Conservation (phyloP, 2,329 filamentous ascomycete genomes). For the Xylariaceae sp. region DNA sequence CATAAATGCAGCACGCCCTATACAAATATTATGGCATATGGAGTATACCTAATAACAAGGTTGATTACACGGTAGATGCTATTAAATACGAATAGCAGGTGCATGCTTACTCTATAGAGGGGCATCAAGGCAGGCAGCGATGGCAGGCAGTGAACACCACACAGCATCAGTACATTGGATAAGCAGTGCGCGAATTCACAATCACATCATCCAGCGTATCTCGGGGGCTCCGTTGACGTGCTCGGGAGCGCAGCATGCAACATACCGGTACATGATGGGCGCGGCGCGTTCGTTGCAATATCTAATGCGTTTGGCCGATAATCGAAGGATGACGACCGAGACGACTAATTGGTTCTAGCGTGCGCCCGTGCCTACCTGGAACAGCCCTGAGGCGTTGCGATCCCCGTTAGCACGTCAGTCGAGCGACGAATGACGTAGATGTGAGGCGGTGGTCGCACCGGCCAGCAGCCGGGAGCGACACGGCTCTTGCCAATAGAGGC, state of each 20-base stretch:
- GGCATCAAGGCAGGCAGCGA: neutral
- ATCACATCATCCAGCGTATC: constrained; percentile 4
- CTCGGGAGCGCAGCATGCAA: neutral
- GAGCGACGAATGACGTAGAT: neutral
- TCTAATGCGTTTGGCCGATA: neutral
- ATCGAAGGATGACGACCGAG: neutral
- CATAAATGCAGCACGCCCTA: no score
- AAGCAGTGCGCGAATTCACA: neutral
- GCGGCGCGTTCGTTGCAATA: no score
- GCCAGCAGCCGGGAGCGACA: neutral
- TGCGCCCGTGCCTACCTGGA: neutral
- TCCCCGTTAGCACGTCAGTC: neutral
- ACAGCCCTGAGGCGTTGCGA: neutral
- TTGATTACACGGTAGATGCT: no score
- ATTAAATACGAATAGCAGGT: no score
- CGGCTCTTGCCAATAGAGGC: neutral
- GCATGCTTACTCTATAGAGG: no score
- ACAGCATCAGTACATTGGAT: neutral
- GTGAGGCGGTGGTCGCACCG: neutral
- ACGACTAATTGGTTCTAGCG: neutral
- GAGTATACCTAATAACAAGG: no score
- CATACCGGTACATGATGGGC: no score
- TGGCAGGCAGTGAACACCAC: neutral
- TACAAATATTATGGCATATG: no score
- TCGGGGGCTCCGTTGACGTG: constrained; percentile 14